Conservation (phyloP, 148 eudicot species). For the Euryodendron excelsum region DNA sequence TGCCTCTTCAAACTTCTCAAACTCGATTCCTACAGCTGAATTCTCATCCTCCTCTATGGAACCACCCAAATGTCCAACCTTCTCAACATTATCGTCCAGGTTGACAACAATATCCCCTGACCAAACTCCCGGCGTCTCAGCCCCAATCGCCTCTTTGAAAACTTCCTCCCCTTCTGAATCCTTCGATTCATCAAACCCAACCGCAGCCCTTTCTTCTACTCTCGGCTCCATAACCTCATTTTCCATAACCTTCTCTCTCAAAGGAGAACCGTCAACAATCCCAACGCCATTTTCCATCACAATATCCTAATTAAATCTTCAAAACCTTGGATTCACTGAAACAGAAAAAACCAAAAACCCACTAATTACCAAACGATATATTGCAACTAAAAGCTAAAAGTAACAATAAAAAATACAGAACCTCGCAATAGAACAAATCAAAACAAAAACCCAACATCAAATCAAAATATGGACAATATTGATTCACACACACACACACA, state of each 20-base stretch:
- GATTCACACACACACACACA: not conserved
- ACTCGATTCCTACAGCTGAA: slow-evolving; percentile 19
- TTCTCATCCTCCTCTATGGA: slow-evolving; percentile 25
- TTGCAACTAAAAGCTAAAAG: not conserved
- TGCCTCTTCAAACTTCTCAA: slow-evolving; percentile 35
- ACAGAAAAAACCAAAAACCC: slow-evolving; percentile 3
- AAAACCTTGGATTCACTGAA: slow-evolving; percentile 31
- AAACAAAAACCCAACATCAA: not conserved
- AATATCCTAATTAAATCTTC: slow-evolving; percentile 13
- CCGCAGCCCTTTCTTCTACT: slow-evolving; percentile 27
- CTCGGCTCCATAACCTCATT: slow-evolving; percentile 31
- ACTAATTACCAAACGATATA: not conserved
- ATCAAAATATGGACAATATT: not conserved
- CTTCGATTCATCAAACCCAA: slow-evolving; percentile 34
- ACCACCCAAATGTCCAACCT: slow-evolving; percentile 6
- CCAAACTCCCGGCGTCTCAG: slow-evolving; percentile 22
- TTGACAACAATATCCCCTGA: slow-evolving; percentile 25
- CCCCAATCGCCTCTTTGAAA: slow-evolving; percentile 59
- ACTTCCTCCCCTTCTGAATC: slow-evolving; percentile 55
- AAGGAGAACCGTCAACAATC: slow-evolving; percentile 32
- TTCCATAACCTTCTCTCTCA: slow-evolving; percentile 29
- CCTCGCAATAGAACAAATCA: not conserved
- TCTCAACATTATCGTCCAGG: slow-evolving; percentile 21
- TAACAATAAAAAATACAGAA: not conserved
- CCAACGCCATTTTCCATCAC: slow-evolving; percentile 71